Evolutionary conservation across 2,329 filamentous ascomycete genomes (phyloP).

Genomic region (Paracamarosporium sp.): DNA sequence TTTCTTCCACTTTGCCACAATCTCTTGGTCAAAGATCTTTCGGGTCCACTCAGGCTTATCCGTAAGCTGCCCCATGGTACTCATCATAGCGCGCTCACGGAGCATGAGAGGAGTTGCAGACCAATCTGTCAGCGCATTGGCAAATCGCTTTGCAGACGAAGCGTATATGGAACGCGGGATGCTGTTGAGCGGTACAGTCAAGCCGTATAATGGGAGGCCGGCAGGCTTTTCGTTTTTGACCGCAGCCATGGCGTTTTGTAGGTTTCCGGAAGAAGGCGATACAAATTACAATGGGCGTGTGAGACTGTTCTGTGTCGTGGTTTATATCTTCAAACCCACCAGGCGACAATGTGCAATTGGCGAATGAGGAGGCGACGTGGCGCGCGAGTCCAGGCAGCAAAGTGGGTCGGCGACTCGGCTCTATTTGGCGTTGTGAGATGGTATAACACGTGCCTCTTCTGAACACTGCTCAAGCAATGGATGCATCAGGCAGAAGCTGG

Average conservation of each 20-base stretch:
- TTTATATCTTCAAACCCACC: not conserved
- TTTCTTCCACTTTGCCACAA: slow-evolving; percentile 31
- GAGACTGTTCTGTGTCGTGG: not conserved
- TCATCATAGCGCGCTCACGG: slow-evolving; percentile 49
- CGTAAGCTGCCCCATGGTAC: slow-evolving; percentile 49
- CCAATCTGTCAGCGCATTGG: not conserved
- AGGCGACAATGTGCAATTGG: not conserved
- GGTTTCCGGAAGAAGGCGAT: not conserved
- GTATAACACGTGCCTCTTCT: no score
- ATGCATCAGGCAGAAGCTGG: not conserved
- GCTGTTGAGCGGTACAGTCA: not conserved
- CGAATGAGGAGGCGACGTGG: not conserved
- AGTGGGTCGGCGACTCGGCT: not conserved
- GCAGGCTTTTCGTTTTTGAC: not conserved
- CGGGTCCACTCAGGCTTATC: slow-evolving; percentile 50
- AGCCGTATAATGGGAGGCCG: not conserved
- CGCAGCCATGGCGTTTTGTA: not conserved
- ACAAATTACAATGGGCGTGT: not conserved
- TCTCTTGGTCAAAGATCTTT: slow-evolving; percentile 46
- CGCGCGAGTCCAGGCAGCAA: not conserved
- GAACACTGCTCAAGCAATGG: no score
- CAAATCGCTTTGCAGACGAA: no score
- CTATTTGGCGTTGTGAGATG: no score
- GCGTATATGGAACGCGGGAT: no score
- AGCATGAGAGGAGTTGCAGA: not conserved